Evolutionary conservation across 192 early-diverging fungal species (phyloP).

Genomic region (Mortierella alpina): DNA sequence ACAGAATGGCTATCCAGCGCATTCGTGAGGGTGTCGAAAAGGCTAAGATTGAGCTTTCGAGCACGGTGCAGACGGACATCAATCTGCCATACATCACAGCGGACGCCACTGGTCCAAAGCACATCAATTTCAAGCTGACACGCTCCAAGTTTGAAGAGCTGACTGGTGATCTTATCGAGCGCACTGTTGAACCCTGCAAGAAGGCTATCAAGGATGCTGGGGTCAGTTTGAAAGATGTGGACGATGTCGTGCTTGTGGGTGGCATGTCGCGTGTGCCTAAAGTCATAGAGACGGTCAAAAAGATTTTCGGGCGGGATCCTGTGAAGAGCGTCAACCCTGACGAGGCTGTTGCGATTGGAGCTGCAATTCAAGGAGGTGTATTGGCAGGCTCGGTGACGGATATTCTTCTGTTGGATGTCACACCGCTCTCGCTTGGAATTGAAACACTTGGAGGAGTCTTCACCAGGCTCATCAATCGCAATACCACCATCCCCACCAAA

Average conservation of each 20-base stretch:
- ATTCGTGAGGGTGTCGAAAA: conserved; percentile 98
- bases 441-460: conserved; percentile 99
- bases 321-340: conserved; percentile 98
- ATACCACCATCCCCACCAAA: conserved; percentile 99
- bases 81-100: conserved; percentile 97
- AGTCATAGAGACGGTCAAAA: conserved; percentile 93
- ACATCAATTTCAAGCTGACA: conserved; percentile 95
- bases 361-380: conserved; percentile 98
- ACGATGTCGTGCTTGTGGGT: conserved; percentile 97
- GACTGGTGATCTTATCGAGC: conserved; percentile 82
- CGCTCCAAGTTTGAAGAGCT: conserved; percentile 91
- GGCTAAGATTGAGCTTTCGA: conserved; percentile 98
- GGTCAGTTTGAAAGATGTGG: conserved; percentile 81
- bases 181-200: conserved; percentile 93
- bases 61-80: conserved; percentile 95
- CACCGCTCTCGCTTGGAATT: conserved; percentile 97
- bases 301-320: conserved; percentile 90
- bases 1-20: conserved; percentile 97
- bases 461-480: conserved; percentile 95
- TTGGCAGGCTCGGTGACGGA: conserved; percentile 96
- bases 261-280: conserved; percentile 99
- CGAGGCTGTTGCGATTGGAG: conserved; percentile 98
- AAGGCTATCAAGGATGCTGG: conserved; percentile 97
- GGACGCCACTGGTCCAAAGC: conserved; percentile 90
- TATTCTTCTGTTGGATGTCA: conserved; percentile 96